A percentile compares a stretch with the other conserved stretches of the same genome.
Evolutionary conservation across 345 rosid genomes (phyloP).

Genomic region (Cardamine chenopodiifolia): DNA sequence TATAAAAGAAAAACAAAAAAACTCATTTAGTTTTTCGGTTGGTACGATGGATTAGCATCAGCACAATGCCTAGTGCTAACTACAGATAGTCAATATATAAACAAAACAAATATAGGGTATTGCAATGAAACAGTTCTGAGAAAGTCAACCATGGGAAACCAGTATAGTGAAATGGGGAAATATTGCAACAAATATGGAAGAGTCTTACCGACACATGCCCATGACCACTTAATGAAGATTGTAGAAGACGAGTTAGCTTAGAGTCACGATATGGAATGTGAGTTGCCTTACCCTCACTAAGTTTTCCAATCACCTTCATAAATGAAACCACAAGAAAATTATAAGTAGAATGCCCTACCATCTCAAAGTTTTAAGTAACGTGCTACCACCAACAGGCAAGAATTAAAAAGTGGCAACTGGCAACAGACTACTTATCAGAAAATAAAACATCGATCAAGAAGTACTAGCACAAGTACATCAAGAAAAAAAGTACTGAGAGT

Average conservation of each 20-base stretch:
- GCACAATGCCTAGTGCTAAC: background rate
- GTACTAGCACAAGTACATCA: conserved; percentile 13
- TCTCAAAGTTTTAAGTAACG: conserved; percentile 9
- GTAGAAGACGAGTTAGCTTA: conserved; percentile 97
- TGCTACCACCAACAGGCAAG: conserved; percentile 6
- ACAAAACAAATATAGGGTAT: background rate
- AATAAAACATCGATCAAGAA: conserved; percentile 9
- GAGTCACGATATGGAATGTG: conserved; percentile 99
- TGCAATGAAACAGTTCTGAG: background rate
- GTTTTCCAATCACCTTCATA: conserved; percentile 92
- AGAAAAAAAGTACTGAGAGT: background rate
- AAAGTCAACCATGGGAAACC: conserved; percentile 16
- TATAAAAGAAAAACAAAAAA: conserved; percentile 42
- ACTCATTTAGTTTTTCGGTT: background rate
- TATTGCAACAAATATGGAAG: conserved; percentile 15
- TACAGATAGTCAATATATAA: conserved; percentile 12
- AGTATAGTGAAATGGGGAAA: conserved; percentile 14
- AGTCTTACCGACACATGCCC: conserved; percentile 98
- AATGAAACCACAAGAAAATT: conserved; percentile 30
- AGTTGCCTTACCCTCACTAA: conserved; percentile 98
- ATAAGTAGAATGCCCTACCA: conserved; percentile 13
- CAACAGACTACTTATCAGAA: conserved; percentile 4
- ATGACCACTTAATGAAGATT: conserved; percentile 94
- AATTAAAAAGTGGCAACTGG: background rate
- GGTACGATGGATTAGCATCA: background rate